These are phyloP conservation scores for Beauveria pseudobassiana DNA, from an alignment of 2,329 filamentous ascomycete species.

Conservation along the genomic window DNA sequence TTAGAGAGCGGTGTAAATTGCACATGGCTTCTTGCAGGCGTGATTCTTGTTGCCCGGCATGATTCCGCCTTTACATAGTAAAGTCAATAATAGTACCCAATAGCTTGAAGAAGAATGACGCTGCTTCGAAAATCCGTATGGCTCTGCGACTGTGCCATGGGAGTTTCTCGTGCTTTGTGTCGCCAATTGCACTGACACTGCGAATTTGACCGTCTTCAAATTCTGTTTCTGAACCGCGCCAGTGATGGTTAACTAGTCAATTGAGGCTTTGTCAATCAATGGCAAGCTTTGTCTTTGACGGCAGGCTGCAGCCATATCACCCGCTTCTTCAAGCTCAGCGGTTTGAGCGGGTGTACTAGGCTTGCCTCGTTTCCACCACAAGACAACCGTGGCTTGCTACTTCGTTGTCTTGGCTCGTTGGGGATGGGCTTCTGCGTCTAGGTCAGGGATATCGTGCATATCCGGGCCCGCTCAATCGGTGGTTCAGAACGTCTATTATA, in stretches of 20 bases:
- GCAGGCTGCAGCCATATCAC: not conserved
- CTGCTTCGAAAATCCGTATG: not conserved
- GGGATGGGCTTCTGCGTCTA: not conserved
- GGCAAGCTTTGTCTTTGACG: not conserved
- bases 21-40: not conserved
- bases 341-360: not conserved
- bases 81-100: no score
- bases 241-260: not conserved
- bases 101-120: no score
- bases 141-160: not conserved
- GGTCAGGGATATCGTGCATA: slow-evolving; percentile 6
- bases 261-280: slow-evolving; percentile 1
- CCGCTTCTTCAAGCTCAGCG: not conserved
- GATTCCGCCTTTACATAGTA: not conserved
- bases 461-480: slow-evolving; percentile 10
- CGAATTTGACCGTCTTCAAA: not conserved
- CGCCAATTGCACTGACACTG: no score
- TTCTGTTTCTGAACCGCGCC: not conserved
- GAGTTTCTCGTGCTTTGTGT: no score
- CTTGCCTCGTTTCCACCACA: slow-evolving; percentile 6
- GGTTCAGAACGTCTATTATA: slow-evolving; percentile 9
- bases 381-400: not conserved
- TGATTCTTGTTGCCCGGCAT: not conserved
- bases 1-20: not conserved
- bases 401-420: not conserved